These are phyloP conservation scores for Aspergillus chevalieri DNA, from an alignment of 2,329 filamentous ascomycete species.

Conservation along the genomic window DNA sequence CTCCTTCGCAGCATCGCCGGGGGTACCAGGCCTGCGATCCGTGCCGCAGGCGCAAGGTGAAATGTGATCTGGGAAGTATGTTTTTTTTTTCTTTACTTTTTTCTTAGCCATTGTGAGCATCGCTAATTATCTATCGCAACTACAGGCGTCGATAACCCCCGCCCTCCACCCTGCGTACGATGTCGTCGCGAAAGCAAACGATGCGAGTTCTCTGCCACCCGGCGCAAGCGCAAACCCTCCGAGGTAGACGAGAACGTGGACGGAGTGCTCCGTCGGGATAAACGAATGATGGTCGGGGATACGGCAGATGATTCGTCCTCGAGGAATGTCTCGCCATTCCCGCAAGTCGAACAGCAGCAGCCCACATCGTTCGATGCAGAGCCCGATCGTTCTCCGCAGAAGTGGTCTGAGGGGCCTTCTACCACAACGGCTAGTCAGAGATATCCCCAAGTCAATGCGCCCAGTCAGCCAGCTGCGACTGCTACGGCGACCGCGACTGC, in stretches of 20 bases:
- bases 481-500: slow-evolving; percentile 14
- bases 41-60: slow-evolving; percentile 45
- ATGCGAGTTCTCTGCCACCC: slow-evolving; percentile 92
- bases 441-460: slow-evolving; percentile 12
- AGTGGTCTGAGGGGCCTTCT: slow-evolving; percentile 26
- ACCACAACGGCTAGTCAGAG: slow-evolving; percentile 9
- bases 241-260: slow-evolving; percentile 40
- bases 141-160: slow-evolving; percentile 74
- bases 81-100: background rate
- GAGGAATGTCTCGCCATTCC: slow-evolving; percentile 16
- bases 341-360: slow-evolving; percentile 18
- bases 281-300: slow-evolving; percentile 50
- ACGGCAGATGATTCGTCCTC: slow-evolving; percentile 23
- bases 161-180: slow-evolving; percentile 87
- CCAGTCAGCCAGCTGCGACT: background rate
- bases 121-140: background rate
- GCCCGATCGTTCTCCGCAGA: slow-evolving; percentile 16
- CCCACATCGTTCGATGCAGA: slow-evolving; percentile 21
- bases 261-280: slow-evolving; percentile 36
- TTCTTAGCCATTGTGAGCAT: background rate
- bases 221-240: slow-evolving; percentile 78
- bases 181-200: slow-evolving; percentile 93
- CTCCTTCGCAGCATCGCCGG: slow-evolving; percentile 32
- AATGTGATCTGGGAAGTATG: slow-evolving; percentile 45
- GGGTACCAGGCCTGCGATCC: slow-evolving; percentile 46